Evolutionary conservation across 225 moss, liverwort and hornwort genomes (phyloP).

Genomic region (Antitrichia curtipendula): DNA sequence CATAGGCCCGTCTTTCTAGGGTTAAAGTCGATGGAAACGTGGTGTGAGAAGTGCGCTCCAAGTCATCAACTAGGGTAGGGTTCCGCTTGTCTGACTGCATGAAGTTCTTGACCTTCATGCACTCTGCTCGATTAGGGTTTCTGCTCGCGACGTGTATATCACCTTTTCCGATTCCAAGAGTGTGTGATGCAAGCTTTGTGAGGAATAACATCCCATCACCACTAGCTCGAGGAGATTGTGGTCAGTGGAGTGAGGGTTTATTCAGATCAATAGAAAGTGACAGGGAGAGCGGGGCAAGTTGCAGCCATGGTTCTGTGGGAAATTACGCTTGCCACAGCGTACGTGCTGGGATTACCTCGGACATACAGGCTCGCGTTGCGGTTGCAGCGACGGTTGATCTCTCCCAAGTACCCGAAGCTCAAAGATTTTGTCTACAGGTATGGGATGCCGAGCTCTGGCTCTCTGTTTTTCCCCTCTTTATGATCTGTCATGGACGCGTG

Average conservation of each 20-base stretch:
- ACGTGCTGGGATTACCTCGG: conserved; percentile 68
- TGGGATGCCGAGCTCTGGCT: background rate
- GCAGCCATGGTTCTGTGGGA: conserved; percentile 91
- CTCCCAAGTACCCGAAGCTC: conserved; percentile 52
- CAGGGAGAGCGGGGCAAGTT: background rate
- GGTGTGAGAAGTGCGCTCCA: background rate
- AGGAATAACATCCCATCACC: background rate
- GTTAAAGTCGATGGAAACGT: background rate
- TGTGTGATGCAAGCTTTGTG: background rate
- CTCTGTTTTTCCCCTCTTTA: background rate
- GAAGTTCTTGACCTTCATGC: background rate
- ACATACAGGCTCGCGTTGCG: conserved; percentile 83
- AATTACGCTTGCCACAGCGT: conserved; percentile 79
- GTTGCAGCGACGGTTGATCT: conserved; percentile 57
- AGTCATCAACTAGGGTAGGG: background rate
- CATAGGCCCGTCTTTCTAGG: background rate
- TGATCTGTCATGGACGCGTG: background rate
- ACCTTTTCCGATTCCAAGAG: background rate
- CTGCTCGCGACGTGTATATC: background rate
- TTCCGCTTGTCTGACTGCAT: background rate
- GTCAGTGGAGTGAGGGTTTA: background rate
- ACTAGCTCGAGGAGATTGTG: background rate
- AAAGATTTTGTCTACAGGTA: conserved; percentile 66
- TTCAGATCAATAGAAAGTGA: background rate
- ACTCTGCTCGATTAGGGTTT: background rate